A percentile compares a stretch with the other conserved stretches of the same genome.
Conservation (phyloP, 2,329 filamentous ascomycete species). For the Cercospora sojina region DNA sequence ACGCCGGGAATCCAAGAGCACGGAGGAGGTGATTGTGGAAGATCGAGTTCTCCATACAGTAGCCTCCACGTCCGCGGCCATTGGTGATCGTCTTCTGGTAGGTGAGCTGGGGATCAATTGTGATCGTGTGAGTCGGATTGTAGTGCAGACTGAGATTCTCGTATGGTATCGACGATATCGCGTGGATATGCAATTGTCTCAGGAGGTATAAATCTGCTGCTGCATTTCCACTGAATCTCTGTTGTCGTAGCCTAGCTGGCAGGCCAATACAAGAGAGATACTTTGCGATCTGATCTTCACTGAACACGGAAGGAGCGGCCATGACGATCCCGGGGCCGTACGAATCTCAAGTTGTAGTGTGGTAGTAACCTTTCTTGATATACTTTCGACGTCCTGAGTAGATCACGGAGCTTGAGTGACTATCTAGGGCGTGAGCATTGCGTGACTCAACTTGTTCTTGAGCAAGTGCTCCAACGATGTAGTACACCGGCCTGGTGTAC, state of each 20-base stretch:
- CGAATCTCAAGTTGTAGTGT: not conserved
- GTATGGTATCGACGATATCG: conserved; percentile 52
- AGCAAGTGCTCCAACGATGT: not conserved
- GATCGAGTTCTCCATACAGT: conserved; percentile 60
- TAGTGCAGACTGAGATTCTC: conserved; percentile 59
- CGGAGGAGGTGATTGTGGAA: conserved; percentile 53
- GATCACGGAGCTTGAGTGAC: not conserved
- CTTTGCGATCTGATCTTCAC: conserved; percentile 3
- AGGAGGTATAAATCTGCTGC: conserved; percentile 17
- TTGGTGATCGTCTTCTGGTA: conserved; percentile 52
- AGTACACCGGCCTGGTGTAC: not conserved
- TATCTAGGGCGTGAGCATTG: not conserved
- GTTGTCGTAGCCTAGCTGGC: conserved; percentile 7
- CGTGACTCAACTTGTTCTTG: not conserved
- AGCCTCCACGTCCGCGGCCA: conserved; percentile 52
- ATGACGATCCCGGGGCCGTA: not conserved
- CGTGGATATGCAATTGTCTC: conserved; percentile 21
- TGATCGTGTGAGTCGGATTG: conserved; percentile 47
- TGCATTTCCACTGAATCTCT: conserved; percentile 13
- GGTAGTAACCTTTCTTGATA: not conserved
- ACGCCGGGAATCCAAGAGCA: conserved; percentile 50
- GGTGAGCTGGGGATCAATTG: conserved; percentile 50
- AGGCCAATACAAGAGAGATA: conserved; percentile 22
- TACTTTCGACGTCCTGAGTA: not conserved
- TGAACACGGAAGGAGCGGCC: conserved; percentile 11